Conservation (phyloP, 2,329 filamentous ascomycete genomes). For the Nigrospora osmanthi region DNA sequence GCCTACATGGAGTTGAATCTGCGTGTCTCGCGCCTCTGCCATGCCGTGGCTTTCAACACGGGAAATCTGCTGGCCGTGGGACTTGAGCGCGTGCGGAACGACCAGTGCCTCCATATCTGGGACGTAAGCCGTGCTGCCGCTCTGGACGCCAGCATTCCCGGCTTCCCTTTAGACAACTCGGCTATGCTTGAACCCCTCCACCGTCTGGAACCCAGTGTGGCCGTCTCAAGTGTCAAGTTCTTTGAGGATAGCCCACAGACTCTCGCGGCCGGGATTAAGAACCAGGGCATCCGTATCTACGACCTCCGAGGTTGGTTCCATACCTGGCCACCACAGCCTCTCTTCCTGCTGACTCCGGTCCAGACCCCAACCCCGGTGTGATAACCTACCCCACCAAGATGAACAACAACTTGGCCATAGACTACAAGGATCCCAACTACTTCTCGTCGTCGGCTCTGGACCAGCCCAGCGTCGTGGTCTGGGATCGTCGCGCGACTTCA, state of each 20-base stretch:
- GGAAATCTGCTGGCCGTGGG: conserved; percentile 68
- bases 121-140: conserved; percentile 59
- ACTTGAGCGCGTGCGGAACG: conserved; percentile 72
- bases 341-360: conserved; percentile 10
- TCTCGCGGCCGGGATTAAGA: conserved; percentile 67
- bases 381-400: conserved; percentile 58
- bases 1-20: conserved; percentile 59
- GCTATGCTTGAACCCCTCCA: conserved; percentile 48
- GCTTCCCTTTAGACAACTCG: conserved; percentile 41
- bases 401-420: conserved; percentile 67
- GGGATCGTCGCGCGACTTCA: conserved; percentile 63
- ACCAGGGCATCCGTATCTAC: conserved; percentile 67
- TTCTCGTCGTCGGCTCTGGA: conserved; percentile 75
- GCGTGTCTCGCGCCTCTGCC: conserved; percentile 70
- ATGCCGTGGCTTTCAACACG: conserved; percentile 73
- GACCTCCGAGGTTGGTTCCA: conserved; percentile 60
- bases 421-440: conserved; percentile 74
- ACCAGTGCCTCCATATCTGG: conserved; percentile 77
- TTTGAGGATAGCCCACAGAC: conserved; percentile 71
- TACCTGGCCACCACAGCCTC: not conserved
- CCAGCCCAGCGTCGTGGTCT: conserved; percentile 66
- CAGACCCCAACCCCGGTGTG: conserved; percentile 41
- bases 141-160: conserved; percentile 36
- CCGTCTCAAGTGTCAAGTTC: conserved; percentile 78
- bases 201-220: conserved; percentile 57